Conservation (phyloP, 352 stramenopile species). For the Phytophthora tubulina region DNA sequence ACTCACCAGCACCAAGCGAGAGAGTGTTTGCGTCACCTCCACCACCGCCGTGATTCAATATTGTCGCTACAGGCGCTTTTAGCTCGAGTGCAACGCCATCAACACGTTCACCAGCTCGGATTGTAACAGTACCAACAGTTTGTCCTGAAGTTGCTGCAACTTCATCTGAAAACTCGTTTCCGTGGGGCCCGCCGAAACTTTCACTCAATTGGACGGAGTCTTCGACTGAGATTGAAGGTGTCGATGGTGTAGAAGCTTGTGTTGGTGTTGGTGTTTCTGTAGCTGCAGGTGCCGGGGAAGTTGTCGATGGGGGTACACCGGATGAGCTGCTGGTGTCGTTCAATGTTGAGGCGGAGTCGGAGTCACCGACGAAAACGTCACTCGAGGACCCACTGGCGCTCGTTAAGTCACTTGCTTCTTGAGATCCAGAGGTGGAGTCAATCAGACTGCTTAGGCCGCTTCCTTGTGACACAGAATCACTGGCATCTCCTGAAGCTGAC, state of each 20-base stretch:
- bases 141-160: conserved; percentile 4
- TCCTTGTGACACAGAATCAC: too few relatives aligned
- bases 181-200: conserved; percentile 18
- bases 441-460: too few relatives aligned
- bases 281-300: neutral
- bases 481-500: too few relatives aligned
- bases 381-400: neutral
- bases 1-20: conserved; percentile 5
- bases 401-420: neutral
- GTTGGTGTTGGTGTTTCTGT: neutral
- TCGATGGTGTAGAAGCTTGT: neutral
- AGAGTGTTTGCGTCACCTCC: conserved; percentile 8
- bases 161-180: conserved; percentile 10
- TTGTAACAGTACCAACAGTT: conserved; percentile 8
- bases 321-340: neutral
- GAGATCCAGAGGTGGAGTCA: neutral
- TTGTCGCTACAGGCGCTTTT: conserved; percentile 9
- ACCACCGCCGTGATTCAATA: conserved; percentile 5
- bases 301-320: neutral
- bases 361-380: neutral
- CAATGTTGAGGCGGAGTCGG: neutral
- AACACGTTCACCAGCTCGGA: conserved; percentile 14
- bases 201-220: conserved; percentile 12
- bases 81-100: conserved; percentile 11
- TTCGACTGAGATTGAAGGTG: conserved; percentile 3